phyloP scores from a whole-genome alignment of 2,329 filamentous ascomycete species.

The Alternaria gansuensis region DNA sequence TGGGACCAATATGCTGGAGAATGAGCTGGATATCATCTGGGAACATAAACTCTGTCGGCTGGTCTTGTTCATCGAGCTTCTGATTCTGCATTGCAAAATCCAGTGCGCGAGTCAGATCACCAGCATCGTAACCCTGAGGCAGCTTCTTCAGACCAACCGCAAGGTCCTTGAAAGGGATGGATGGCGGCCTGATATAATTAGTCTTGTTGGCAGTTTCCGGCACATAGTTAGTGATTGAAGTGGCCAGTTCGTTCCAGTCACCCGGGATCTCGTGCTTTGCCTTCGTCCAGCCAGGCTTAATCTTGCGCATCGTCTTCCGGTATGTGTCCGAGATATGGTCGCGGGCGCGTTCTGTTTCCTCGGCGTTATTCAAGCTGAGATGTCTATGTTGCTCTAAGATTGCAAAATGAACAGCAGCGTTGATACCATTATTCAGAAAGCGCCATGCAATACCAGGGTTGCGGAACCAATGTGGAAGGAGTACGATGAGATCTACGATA shows the following conservation, averaged over 20 bases:
- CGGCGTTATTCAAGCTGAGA: conserved; percentile 4
- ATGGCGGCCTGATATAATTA: conserved; percentile 4
- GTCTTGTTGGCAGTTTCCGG: conserved; percentile 13
- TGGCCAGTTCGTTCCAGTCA: conserved; percentile 16
- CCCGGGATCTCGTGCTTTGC: conserved; percentile 11
- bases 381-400: conserved; percentile 29
- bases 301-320: conserved; percentile 29
- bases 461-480: conserved; percentile 33
- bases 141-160: conserved; percentile 31
- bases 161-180: conserved; percentile 33
- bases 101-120: conserved; percentile 40
- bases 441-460: conserved; percentile 19
- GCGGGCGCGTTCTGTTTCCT: conserved; percentile 17
- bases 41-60: conserved; percentile 23
- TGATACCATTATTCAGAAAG: conserved; percentile 31
- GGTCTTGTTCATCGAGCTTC: conserved; percentile 7
- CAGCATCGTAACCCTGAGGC: conserved; percentile 31
- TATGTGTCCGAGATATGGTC: conserved; percentile 29
- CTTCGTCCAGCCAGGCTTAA: conserved; percentile 19
- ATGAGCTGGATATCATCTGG: conserved; percentile 34
- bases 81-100: conserved; percentile 24
- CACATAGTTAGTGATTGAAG: conserved; percentile 17
- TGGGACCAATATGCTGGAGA: conserved; percentile 21
- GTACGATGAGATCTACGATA: conserved; percentile 27
- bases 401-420: conserved; percentile 20